Evolutionary conservation across 441 rosid species (phyloP), one percentile per base, ranked within the genome.

Genomic region (Francoa sonchifolia): DNA sequence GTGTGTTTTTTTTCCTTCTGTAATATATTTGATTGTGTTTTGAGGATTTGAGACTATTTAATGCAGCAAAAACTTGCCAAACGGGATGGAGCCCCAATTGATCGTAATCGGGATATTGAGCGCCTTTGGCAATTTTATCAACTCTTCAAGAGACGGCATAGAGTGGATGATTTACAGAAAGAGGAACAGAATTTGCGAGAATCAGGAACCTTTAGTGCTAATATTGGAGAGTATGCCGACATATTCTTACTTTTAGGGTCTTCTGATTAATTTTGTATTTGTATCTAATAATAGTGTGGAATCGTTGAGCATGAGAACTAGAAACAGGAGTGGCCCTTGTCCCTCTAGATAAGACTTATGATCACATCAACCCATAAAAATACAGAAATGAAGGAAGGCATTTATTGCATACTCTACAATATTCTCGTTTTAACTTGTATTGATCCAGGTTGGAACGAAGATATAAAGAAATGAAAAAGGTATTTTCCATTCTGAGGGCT

Each of bases 11-110:
- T n/a, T n/a, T n/a, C n/a, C n/a, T n/a, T n/a, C n/a, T n/a, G n/a
- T n/a, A n/a, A n/a, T n/a, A n/a, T n/a, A n/a, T n/a, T n/a, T n/a
- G n/a, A n/a, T 58, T 45, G 22, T 42, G 43, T 54, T 34, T 8
- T 52, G 32, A 58, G 47, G 47, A 9, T 47, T 45, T 56, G n/a
- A n/a, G 43, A 39, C 30, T 53, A 8, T 32, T 60, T 74, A 8
- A 42, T 71, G 63, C 83, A 87, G 99, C 99, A 92, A 92, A 92
- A 87, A 73, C 87, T 84, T 71, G 85, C 82, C 42, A 82, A 84
- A 68, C 81, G 59, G 61, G 99, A 77, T 62, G 84, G 82, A 22
- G 78, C 67, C n/a, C 56, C 55, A 1, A 77, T 87, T 65, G 82
- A 87, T 58, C 97, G 97, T 14, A 51, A 75, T 68, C 94, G 62